Conservation (phyloP, 805 yeast species). For the Wickerhamomyces bisporus region DNA sequence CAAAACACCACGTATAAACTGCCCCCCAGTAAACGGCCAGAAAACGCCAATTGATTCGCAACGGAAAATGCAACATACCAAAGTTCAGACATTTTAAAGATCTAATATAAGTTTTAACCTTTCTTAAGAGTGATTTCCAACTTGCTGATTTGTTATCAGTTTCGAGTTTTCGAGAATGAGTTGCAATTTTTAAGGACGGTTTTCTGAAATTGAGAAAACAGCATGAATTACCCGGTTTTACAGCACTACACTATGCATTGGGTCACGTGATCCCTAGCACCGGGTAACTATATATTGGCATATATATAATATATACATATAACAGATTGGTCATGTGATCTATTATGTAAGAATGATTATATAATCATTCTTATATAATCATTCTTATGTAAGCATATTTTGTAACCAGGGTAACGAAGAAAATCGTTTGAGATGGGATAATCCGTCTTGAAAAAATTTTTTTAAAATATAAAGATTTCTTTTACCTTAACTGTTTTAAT, state of each 20-base stretch:
- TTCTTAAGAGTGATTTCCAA: neutral
- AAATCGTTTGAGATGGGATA: neutral
- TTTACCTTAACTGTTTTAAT: neutral
- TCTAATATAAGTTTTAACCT: neutral
- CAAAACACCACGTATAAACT: too few relatives aligned
- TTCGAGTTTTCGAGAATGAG: slow-evolving; percentile 1
- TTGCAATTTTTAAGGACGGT: neutral
- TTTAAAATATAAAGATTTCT: neutral
- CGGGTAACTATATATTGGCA: neutral
- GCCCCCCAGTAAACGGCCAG: too few relatives aligned
- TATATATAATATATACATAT: too few relatives aligned
- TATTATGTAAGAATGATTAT: neutral
- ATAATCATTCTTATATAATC: too few relatives aligned
- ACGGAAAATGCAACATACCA: slow-evolving; percentile 45
- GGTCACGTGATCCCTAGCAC: neutral
- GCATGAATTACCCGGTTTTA: too few relatives aligned
- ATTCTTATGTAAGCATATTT: too few relatives aligned
- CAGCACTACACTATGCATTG: too few relatives aligned
- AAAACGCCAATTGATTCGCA: neutral
- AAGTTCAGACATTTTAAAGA: slow-evolving; percentile 57
- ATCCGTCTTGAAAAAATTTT: neutral
- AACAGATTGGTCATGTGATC: neutral
- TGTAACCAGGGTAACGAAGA: too few relatives aligned
- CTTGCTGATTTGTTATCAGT: slow-evolving; percentile 1
- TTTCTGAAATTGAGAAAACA: neutral